These are phyloP conservation scores for Begonia peltatifolia DNA, from an alignment of 306 rosid genomes.

Conservation along the genomic window DNA sequence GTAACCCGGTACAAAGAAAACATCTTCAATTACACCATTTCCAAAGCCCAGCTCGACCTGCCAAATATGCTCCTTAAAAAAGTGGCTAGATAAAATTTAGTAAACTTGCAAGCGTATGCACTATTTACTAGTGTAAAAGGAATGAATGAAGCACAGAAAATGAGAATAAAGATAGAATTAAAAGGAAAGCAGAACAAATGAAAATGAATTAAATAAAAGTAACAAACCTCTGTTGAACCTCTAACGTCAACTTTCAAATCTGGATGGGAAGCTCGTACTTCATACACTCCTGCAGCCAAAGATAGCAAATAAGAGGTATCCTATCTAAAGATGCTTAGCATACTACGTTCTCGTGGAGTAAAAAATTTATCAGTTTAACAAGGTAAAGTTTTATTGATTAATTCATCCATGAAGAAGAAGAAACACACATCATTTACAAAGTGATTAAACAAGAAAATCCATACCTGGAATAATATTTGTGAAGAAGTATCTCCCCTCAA, in stretches of 20 bases:
- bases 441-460: slow-evolving; percentile 11
- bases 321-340: too few species aligned
- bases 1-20: slow-evolving; percentile 78
- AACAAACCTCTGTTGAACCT: slow-evolving; percentile 67
- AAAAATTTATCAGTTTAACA: too few species aligned
- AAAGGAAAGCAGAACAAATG: slow-evolving; percentile 12
- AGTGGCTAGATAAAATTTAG: slow-evolving; percentile 1
- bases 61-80: slow-evolving; percentile 15
- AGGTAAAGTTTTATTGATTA: too few species aligned
- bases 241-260: slow-evolving; percentile 61
- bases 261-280: slow-evolving; percentile 66
- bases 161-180: slow-evolving; percentile 6
- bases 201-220: slow-evolving; percentile 8
- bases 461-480: slow-evolving; percentile 75
- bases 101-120: background rate
- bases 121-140: background rate
- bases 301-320: slow-evolving; percentile 2
- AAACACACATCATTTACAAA: background rate
- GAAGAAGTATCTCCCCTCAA: slow-evolving; percentile 66
- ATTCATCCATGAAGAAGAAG: background rate
- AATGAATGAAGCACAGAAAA: slow-evolving; percentile 1
- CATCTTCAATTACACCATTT: slow-evolving; percentile 45
- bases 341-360: too few species aligned
- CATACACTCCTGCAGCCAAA: slow-evolving; percentile 59
- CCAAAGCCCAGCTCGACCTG: slow-evolving; percentile 92